Evolutionary conservation across 2,329 filamentous ascomycete genomes (phyloP), one percentile per base, ranked within the genome.

Genomic region (Raffaelea arxii): DNA sequence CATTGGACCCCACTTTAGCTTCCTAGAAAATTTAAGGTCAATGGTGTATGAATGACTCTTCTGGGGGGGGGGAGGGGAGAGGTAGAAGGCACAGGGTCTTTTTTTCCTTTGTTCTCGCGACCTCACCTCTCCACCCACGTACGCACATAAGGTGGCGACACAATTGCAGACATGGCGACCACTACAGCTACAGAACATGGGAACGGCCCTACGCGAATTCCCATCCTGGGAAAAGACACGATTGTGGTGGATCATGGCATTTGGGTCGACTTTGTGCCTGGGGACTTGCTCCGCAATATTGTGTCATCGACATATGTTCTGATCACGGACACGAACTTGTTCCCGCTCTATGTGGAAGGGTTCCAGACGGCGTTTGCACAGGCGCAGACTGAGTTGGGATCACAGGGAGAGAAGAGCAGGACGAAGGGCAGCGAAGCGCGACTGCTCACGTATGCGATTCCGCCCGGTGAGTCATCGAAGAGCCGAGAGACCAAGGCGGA

Each of bases 261-360:
- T 47, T 96, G 90, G 87, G 78, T 83, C 53, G 76, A 76, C 60
- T 92, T 86, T 62, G 82, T 97, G 52, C 80, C 82, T 45, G 68
- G 81, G 55, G 91, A 98, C 65, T 75, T 98, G 47, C 72, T 97
- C 52, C 67, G 75, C 46, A 86, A 84, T 61, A 72, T 92, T 50
- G 66, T 77, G 43, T 92, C 90, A 19, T 94, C 89, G 18, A 97
- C 91, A 51, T 98, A 97, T 63, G 84, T 97, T 49, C 82, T 98
- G 51, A 86, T 98, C 59, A 97, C 92, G 64, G 92, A 98, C 67
- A 94, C 90, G 40, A 97, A 97, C 62, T 78, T 98, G 51, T 78
- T 77, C 51, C 75, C 82, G 21, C 75, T 82, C 56, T 97, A 97
- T 65, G 82, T 89, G 1, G 80, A 86, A n/a, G 62, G 70, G 24